These are phyloP conservation scores for Trametes elegans DNA, from an alignment of 768 basidiomycete species.

Conservation along the genomic window DNA sequence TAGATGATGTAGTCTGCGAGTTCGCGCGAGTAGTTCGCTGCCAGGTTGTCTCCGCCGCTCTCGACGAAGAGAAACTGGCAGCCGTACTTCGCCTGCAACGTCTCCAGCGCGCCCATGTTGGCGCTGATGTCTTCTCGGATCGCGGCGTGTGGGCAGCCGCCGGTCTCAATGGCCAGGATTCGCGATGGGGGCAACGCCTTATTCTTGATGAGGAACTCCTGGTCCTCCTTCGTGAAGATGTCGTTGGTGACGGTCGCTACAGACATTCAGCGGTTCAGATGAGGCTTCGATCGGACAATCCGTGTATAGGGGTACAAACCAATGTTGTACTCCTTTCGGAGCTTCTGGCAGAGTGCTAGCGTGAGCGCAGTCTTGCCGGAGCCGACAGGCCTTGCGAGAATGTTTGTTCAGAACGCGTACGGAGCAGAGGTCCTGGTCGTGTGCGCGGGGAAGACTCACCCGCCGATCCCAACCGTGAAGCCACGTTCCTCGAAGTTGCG, in stretches of 20 bases:
- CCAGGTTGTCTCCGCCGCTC: conserved; percentile 95
- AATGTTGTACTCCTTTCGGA: conserved; percentile 87
- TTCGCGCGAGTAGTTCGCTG: conserved; percentile 95
- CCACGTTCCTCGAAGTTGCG: conserved; percentile 91
- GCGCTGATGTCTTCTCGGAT: conserved; percentile 98
- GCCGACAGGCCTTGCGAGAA: conserved; percentile 76
- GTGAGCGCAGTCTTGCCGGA: conserved; percentile 97
- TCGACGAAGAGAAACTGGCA: conserved; percentile 94
- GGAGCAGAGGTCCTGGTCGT: neutral
- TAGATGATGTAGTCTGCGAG: conserved; percentile 97
- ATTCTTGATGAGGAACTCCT: conserved; percentile 95
- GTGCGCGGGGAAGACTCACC: conserved; percentile 58
- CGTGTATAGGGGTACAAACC: conserved; percentile 46
- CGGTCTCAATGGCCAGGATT: conserved; percentile 96
- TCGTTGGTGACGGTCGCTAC: conserved; percentile 97
- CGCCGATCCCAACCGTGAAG: conserved; percentile 97
- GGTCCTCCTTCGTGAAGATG: conserved; percentile 97
- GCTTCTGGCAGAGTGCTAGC: conserved; percentile 79
- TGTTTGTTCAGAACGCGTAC: neutral
- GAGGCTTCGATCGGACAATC: neutral
- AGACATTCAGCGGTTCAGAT: neutral
- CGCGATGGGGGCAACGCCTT: conserved; percentile 80
- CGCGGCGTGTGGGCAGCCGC: conserved; percentile 96
- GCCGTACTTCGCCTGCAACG: conserved; percentile 84
- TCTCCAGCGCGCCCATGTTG: conserved; percentile 94